These are phyloP conservation scores for Colletotrichum musae DNA, from an alignment of 2,329 filamentous ascomycete genomes.

Conservation along the genomic window DNA sequence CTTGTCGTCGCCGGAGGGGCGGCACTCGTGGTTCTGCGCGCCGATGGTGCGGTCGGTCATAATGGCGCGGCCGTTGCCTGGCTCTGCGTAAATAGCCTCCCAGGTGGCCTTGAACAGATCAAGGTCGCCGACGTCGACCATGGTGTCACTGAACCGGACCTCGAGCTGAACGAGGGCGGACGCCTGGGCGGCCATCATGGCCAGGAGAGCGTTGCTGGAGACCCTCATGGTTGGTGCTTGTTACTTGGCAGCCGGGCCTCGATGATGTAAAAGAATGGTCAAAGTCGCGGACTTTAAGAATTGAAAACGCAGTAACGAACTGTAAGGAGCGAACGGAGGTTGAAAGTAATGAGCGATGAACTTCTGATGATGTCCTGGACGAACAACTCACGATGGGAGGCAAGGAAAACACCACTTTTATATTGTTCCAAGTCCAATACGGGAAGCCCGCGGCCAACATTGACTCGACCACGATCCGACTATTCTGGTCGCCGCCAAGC, in stretches of 20 bases:
- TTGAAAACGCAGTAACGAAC: no score
- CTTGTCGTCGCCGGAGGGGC: conserved; percentile 19
- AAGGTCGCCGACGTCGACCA: conserved; percentile 42
- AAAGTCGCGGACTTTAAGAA: no score
- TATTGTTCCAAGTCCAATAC: no score
- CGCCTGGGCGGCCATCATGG: conserved; percentile 28
- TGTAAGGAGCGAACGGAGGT: no score
- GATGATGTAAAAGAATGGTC: not conserved
- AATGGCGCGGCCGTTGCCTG: conserved; percentile 38
- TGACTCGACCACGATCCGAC: no score
- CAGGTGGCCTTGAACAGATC: conserved; percentile 39
- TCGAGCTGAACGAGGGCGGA: conserved; percentile 37
- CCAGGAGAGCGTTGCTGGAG: conserved; percentile 18
- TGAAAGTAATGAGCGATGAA: no score
- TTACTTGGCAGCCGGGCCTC: no score
- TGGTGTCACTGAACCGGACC: conserved; percentile 40
- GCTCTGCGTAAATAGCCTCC: conserved; percentile 37
- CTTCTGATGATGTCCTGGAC: no score
- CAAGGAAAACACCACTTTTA: no score
- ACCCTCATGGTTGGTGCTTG: conserved; percentile 33
- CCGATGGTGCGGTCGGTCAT: conserved; percentile 32
- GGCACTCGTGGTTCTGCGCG: conserved; percentile 35
- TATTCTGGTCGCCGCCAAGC: no score
- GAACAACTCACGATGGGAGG: no score
- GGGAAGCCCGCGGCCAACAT: no score